Evolutionary conservation across 371 early-diverging fungal genomes (phyloP).

Genomic region (Mucor mucedo): DNA sequence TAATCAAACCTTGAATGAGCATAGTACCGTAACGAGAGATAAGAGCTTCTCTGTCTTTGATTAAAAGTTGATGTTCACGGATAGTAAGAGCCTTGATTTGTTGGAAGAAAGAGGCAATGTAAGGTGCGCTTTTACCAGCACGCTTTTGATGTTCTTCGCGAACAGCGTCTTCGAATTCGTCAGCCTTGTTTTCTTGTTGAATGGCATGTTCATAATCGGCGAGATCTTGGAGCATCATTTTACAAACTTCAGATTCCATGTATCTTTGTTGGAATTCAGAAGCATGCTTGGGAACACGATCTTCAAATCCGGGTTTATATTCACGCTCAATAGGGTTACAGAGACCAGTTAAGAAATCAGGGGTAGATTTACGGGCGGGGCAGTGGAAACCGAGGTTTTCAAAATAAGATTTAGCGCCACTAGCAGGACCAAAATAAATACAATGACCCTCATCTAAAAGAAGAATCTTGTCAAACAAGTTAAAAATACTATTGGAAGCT

Average conservation of each 20-base stretch:
- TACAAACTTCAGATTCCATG: constrained; percentile 40
- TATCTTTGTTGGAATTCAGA: constrained; percentile 56
- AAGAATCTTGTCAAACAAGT: constrained; percentile 78
- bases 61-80: constrained; percentile 65
- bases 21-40: constrained; percentile 64
- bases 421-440: constrained; percentile 77
- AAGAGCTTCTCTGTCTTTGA: constrained; percentile 55
- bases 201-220: constrained; percentile 43
- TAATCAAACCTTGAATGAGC: constrained; percentile 67
- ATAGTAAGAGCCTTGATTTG: constrained; percentile 66
- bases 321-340: constrained; percentile 68
- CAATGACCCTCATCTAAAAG: constrained; percentile 75
- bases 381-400: constrained; percentile 68
- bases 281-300: constrained; percentile 51
- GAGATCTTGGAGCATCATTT: constrained; percentile 40
- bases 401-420: constrained; percentile 73
- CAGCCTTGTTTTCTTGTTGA: constrained; percentile 35
- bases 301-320: constrained; percentile 58
- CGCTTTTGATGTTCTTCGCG: constrained; percentile 60
- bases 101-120: constrained; percentile 63
- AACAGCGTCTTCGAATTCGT: constrained; percentile 58
- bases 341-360: constrained; percentile 80
- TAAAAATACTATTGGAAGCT: constrained; percentile 75
- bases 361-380: constrained; percentile 74
- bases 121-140: constrained; percentile 56